phyloP scores from a whole-genome alignment of 352 stramenopile genomes.

The Phytophthora fragariae region DNA sequence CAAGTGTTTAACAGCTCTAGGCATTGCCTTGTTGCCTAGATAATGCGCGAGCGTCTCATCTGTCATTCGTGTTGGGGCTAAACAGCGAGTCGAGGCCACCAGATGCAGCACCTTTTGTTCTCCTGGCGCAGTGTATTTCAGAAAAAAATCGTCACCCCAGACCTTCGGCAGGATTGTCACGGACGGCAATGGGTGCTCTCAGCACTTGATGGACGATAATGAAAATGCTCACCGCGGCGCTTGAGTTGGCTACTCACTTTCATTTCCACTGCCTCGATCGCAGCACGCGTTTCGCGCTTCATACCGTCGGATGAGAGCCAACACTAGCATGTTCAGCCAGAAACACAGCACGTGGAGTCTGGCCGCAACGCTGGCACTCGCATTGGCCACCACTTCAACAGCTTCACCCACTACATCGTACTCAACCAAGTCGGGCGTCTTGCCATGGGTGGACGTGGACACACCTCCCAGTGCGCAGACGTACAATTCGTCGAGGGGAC shows the following conservation, averaged over 20 bases:
- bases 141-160: neutral
- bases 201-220: neutral
- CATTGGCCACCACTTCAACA: neutral
- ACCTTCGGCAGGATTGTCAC: neutral
- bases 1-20: too few species aligned
- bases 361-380: neutral
- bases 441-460: slow-evolving; percentile 13
- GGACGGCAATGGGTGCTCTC: neutral
- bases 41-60: too few species aligned
- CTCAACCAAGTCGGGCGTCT: slow-evolving; percentile 46
- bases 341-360: neutral
- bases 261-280: neutral
- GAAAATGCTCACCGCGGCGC: neutral
- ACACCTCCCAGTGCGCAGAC: neutral
- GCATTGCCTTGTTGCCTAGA: too few species aligned
- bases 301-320: neutral
- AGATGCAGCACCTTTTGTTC: neutral
- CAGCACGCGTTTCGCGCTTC: neutral
- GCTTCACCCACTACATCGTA: slow-evolving; percentile 15
- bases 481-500: slow-evolving; percentile 1
- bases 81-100: too few species aligned
- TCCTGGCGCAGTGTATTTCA: neutral
- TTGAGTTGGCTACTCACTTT: neutral
- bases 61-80: too few species aligned
- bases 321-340: neutral